Evolutionary conservation across 352 stramenopile genomes (phyloP).

Genomic region (Globisporangium irregulare): DNA sequence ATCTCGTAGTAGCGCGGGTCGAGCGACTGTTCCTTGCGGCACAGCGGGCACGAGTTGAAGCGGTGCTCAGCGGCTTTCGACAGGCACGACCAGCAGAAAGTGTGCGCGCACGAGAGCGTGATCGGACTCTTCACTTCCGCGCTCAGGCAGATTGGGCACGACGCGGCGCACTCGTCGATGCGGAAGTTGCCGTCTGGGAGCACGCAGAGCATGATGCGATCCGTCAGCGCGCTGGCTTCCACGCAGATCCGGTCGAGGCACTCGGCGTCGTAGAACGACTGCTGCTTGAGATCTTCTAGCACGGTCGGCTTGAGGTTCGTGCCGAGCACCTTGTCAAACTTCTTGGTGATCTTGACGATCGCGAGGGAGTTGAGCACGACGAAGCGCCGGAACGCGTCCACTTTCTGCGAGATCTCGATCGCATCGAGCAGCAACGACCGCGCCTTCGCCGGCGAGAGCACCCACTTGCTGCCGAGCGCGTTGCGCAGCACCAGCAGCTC

Average conservation of each 20-base stretch:
- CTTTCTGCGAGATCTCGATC: slow-evolving; percentile 54
- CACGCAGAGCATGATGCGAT: slow-evolving; percentile 71
- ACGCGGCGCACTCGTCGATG: slow-evolving; percentile 37
- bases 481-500: slow-evolving; percentile 40
- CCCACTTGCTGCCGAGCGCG: slow-evolving; percentile 52
- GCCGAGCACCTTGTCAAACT: slow-evolving; percentile 63
- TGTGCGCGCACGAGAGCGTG: slow-evolving; percentile 68
- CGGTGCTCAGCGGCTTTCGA: slow-evolving; percentile 65
- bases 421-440: slow-evolving; percentile 49
- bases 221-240: slow-evolving; percentile 42
- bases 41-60: slow-evolving; percentile 75
- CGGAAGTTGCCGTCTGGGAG: slow-evolving; percentile 66
- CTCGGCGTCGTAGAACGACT: slow-evolving; percentile 67
- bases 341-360: slow-evolving; percentile 82
- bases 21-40: slow-evolving; percentile 66
- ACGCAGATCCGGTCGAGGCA: slow-evolving; percentile 54
- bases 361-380: slow-evolving; percentile 77
- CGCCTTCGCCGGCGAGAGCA: slow-evolving; percentile 49
- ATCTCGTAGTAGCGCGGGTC: slow-evolving; percentile 81
- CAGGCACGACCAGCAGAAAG: slow-evolving; percentile 82
- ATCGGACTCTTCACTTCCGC: slow-evolving; percentile 64
- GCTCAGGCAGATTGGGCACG: slow-evolving; percentile 71
- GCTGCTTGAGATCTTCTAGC: slow-evolving; percentile 51
- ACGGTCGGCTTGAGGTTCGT: slow-evolving; percentile 31
- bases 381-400: slow-evolving; percentile 76